Evolutionary conservation across 805 yeast genomes (phyloP).

Genomic region (Metschnikowia reukaufii): DNA sequence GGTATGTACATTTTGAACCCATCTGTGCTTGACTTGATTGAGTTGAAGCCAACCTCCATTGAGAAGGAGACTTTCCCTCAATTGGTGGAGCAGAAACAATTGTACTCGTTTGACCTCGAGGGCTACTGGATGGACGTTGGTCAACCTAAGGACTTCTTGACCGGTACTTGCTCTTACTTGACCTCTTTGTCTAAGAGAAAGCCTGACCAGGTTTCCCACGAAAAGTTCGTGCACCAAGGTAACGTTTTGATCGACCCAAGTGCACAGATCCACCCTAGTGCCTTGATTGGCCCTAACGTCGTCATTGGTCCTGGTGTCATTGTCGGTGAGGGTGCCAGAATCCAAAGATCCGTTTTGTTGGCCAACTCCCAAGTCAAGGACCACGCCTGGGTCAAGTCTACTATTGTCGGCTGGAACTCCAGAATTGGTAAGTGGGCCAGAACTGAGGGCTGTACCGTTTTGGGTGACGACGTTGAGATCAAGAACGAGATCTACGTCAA

Average conservation of each 20-base stretch:
- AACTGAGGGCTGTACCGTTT: slow-evolving; percentile 94
- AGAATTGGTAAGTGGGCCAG: slow-evolving; percentile 99
- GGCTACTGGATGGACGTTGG: slow-evolving; percentile 99
- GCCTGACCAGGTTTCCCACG: slow-evolving; percentile 67
- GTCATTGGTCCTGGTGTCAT: slow-evolving; percentile 95
- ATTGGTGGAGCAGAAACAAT: slow-evolving; percentile 81
- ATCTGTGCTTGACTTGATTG: slow-evolving; percentile 92
- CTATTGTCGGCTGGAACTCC: slow-evolving; percentile 99
- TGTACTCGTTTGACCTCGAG: slow-evolving; percentile 95
- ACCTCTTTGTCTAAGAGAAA: slow-evolving; percentile 79
- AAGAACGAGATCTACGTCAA: slow-evolving; percentile 98
- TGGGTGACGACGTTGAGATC: slow-evolving; percentile 98
- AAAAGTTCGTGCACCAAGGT: slow-evolving; percentile 79
- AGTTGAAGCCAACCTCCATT: slow-evolving; percentile 97
- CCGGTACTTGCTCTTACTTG: slow-evolving; percentile 92
- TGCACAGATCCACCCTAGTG: slow-evolving; percentile 87
- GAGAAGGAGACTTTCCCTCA: slow-evolving; percentile 99
- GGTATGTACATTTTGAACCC: slow-evolving; percentile 99
- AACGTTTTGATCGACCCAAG: slow-evolving; percentile 93
- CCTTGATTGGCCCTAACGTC: slow-evolving; percentile 98
- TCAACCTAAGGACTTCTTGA: slow-evolving; percentile 98
- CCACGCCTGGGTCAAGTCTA: slow-evolving; percentile 96
- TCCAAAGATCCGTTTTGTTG: slow-evolving; percentile 90
- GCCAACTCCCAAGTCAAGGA: slow-evolving; percentile 90
- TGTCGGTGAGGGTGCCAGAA: slow-evolving; percentile 98